A percentile compares a stretch with the other conserved stretches of the same genome.
Conservation (phyloP, 768 basidiomycete species). For the Pleurotus eryngii region DNA sequence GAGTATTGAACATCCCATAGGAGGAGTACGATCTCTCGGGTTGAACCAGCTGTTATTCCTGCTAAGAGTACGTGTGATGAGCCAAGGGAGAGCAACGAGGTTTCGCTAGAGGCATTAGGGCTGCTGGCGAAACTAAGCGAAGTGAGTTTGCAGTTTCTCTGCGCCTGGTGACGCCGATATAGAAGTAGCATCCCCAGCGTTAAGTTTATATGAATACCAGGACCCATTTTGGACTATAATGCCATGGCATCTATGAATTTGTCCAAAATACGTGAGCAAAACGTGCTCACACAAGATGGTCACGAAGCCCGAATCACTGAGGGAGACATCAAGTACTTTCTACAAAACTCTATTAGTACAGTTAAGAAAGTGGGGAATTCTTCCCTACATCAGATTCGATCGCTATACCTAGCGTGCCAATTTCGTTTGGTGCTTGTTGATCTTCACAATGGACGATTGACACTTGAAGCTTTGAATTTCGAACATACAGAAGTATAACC, state of each 20-base stretch:
- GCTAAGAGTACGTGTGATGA: constrained; percentile 60
- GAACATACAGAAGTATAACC: constrained; percentile 21
- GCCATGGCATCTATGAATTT: too few relatives aligned
- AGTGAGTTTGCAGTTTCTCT: constrained; percentile 23
- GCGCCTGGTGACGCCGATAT: constrained; percentile 19
- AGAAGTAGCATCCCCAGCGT: constrained; percentile 18
- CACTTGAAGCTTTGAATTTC: constrained; percentile 21
- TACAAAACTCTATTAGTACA: constrained; percentile 13
- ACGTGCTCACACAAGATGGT: constrained; percentile 44
- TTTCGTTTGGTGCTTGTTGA: constrained; percentile 25
- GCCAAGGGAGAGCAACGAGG: constrained; percentile 46
- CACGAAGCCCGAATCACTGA: constrained; percentile 45
- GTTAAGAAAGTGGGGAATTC: too few relatives aligned
- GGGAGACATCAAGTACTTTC: constrained; percentile 38
- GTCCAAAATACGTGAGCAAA: too few relatives aligned
- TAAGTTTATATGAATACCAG: constrained; percentile 39
- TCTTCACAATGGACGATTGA: constrained; percentile 30
- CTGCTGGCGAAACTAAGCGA: constrained; percentile 17
- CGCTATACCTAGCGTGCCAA: constrained; percentile 25
- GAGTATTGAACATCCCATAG: constrained; percentile 72
- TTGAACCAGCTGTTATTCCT: constrained; percentile 26
- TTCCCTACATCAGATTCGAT: constrained; percentile 28
- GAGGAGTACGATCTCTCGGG: constrained; percentile 46
- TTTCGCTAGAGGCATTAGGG: constrained; percentile 5
- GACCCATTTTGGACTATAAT: constrained; percentile 38